Evolutionary conservation across 2,329 filamentous ascomycete species (phyloP).

Genomic region (Paraphaeosphaeria minitans): DNA sequence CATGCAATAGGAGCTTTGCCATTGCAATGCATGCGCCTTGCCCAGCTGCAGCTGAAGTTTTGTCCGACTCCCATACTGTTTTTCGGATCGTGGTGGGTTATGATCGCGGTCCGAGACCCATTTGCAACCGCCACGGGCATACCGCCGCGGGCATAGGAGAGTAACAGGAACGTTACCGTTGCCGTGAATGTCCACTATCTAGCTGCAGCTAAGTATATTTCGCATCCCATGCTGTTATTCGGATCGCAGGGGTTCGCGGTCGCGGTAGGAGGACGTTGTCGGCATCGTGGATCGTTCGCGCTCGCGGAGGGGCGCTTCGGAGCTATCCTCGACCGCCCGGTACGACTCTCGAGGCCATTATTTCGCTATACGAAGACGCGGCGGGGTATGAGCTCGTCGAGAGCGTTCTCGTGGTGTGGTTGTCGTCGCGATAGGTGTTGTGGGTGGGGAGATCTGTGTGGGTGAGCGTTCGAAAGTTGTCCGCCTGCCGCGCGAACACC

Average conservation of each 20-base stretch:
- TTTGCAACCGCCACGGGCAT: neutral
- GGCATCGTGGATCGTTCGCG: neutral
- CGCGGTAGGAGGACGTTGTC: neutral
- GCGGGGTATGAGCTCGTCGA: neutral
- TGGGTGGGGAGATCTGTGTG: constrained; percentile 5
- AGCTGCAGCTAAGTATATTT: neutral
- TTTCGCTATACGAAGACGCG: neutral
- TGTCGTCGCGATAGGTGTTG: constrained; percentile 1
- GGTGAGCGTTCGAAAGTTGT: neutral
- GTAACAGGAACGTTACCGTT: neutral
- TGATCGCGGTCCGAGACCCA: neutral
- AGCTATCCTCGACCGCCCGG: neutral
- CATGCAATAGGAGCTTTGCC: too few species aligned
- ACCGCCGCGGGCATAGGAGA: neutral
- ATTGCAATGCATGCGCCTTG: neutral
- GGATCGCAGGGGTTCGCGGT: neutral
- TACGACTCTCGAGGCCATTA: too few species aligned
- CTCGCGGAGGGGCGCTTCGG: neutral
- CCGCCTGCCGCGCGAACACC: neutral
- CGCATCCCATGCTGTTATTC: neutral
- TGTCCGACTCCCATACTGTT: neutral
- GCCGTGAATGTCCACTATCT: neutral
- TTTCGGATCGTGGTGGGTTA: neutral
- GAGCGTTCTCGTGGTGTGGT: neutral
- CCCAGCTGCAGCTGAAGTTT: neutral